Evolutionary conservation across 2,329 filamentous ascomycete species (phyloP).

Genomic region (Colletotrichum cordylinicola): DNA sequence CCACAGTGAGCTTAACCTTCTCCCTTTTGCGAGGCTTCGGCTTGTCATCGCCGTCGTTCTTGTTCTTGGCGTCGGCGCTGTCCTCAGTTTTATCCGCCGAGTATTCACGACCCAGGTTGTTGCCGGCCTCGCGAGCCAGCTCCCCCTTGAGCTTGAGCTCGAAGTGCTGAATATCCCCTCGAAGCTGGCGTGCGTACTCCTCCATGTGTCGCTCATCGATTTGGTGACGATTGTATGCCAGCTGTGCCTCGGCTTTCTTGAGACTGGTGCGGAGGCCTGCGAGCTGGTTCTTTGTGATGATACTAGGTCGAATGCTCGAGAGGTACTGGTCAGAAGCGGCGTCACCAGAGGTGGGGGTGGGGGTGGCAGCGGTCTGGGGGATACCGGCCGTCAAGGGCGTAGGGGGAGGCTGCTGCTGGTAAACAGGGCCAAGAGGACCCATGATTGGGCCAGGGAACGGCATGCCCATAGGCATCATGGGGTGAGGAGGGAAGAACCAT

Average conservation of each 20-base stretch:
- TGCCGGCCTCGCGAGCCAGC: conserved; percentile 45
- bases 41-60: neutral
- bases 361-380: neutral
- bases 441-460: conserved; percentile 30
- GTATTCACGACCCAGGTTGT: conserved; percentile 32
- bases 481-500: conserved; percentile 12
- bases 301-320: conserved; percentile 65
- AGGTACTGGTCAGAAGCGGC: conserved; percentile 27
- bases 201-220: conserved; percentile 62
- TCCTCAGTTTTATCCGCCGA: conserved; percentile 35
- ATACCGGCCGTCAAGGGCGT: neutral
- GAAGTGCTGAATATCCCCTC: conserved; percentile 55
- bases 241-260: conserved; percentile 61
- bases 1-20: conserved; percentile 5
- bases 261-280: conserved; percentile 56
- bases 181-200: conserved; percentile 44
- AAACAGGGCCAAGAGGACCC: conserved; percentile 25
- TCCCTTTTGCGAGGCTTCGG: conserved; percentile 1
- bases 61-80: neutral
- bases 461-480: conserved; percentile 17
- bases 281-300: conserved; percentile 66
- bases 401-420: conserved; percentile 1
- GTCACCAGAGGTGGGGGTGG: neutral
- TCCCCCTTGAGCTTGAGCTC: conserved; percentile 52
- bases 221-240: conserved; percentile 67